phyloP scores from a whole-genome alignment of 768 basidiomycete species.

The Lactarius pseudohatsudake region DNA sequence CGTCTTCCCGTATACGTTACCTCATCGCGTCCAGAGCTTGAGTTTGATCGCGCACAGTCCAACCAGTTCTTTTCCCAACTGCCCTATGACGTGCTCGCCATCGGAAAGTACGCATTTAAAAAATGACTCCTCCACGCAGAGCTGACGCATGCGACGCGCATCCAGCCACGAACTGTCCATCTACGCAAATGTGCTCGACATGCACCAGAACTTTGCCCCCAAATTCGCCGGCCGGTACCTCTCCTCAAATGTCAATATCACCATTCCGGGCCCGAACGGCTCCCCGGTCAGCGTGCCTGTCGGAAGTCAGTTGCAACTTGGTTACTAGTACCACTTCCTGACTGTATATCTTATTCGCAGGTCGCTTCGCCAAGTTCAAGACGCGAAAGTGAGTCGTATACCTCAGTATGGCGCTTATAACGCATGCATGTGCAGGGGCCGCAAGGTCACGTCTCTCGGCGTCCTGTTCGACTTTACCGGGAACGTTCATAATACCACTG shows the following conservation, averaged over 20 bases:
- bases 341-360: conserved; percentile 33
- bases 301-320: conserved; percentile 39
- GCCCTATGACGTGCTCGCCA: conserved; percentile 79
- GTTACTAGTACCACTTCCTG: background rate
- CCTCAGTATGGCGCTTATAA: background rate
- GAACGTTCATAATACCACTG: conserved; percentile 68
- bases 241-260: conserved; percentile 86
- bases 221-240: conserved; percentile 71
- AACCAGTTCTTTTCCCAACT: conserved; percentile 72
- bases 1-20: background rate
- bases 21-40: conserved; percentile 4
- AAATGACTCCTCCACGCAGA: background rate
- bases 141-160: conserved; percentile 1
- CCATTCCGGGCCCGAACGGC: conserved; percentile 47
- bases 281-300: conserved; percentile 43
- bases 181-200: conserved; percentile 64
- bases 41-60: conserved; percentile 42
- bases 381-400: conserved; percentile 57
- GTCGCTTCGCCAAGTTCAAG: conserved; percentile 68
- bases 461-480: conserved; percentile 76
- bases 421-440: conserved; percentile 45
- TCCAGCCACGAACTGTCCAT: conserved; percentile 79
- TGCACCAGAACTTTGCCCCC: conserved; percentile 69
- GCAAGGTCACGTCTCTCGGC: conserved; percentile 75
- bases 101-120: conserved; percentile 66